Conservation (phyloP, 371 early-diverging fungal species). For the Modicella reniformis region DNA sequence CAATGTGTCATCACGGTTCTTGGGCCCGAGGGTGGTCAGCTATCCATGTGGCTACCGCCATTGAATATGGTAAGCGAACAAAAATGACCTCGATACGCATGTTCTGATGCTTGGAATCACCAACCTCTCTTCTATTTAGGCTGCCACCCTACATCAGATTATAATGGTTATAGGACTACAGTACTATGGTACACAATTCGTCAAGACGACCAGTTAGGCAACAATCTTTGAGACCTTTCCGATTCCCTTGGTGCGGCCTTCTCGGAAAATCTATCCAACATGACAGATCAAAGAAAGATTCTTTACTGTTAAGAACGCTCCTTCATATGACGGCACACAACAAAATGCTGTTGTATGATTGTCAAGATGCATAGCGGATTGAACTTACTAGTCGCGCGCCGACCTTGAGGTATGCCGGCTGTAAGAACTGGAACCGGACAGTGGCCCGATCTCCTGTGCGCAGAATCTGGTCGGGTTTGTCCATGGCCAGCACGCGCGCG, state of each 20-base stretch:
- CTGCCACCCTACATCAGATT: too few relatives aligned
- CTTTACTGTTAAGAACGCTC: too few relatives aligned
- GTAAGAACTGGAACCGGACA: constrained; percentile 85
- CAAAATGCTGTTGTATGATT: too few relatives aligned
- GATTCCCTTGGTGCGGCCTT: constrained; percentile 91
- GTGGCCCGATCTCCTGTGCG: constrained; percentile 89
- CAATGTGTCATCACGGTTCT: too few relatives aligned
- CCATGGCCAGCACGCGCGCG: constrained; percentile 82
- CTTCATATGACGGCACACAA: too few relatives aligned
- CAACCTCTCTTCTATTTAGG: background rate
- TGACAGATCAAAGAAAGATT: background rate
- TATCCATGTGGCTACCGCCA: too few relatives aligned
- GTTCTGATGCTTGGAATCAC: too few relatives aligned
- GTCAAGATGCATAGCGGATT: background rate
- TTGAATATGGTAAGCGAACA: too few relatives aligned
- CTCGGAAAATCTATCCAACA: constrained; percentile 74
- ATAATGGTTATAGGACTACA: background rate
- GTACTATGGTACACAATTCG: background rate
- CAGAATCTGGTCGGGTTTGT: constrained; percentile 68
- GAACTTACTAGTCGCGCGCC: constrained; percentile 75
- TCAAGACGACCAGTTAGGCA: constrained; percentile 18
- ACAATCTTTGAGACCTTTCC: constrained; percentile 79
- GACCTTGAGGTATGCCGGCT: constrained; percentile 84
- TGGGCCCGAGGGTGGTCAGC: too few relatives aligned
- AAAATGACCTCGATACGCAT: too few relatives aligned